Evolutionary conservation across 345 rosid genomes (phyloP).

Genomic region (Lepidium africanum): DNA sequence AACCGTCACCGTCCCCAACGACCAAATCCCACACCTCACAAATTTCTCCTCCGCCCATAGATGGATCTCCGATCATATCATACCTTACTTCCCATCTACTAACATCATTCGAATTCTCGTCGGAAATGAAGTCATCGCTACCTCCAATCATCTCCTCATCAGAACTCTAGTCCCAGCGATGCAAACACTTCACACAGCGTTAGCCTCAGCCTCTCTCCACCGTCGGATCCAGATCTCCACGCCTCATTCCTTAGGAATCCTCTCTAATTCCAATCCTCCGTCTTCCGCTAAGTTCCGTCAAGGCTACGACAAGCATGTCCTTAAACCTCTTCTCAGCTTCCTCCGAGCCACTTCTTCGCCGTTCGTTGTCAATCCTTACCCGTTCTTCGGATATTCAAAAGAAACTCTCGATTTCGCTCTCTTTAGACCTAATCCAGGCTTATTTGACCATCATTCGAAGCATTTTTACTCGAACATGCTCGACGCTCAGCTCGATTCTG

Average conservation of each 20-base stretch:
- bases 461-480: conserved; percentile 66
- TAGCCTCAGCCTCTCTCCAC: conserved; percentile 50
- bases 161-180: conserved; percentile 59
- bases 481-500: conserved; percentile 88
- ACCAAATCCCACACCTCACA: conserved; percentile 59
- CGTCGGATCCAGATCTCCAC: conserved; percentile 64
- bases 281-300: conserved; percentile 55
- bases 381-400: conserved; percentile 60
- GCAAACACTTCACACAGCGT: conserved; percentile 65
- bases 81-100: conserved; percentile 54
- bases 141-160: conserved; percentile 38
- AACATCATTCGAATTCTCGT: conserved; percentile 66
- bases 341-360: conserved; percentile 53
- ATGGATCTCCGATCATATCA: conserved; percentile 54
- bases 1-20: conserved; percentile 59
- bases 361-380: conserved; percentile 79
- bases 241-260: conserved; percentile 72
- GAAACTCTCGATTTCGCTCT: conserved; percentile 74
- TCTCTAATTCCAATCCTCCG: conserved; percentile 63
- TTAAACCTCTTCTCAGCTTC: conserved; percentile 73
- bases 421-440: conserved; percentile 58
- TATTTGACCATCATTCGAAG: conserved; percentile 41
- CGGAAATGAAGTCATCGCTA: conserved; percentile 75
- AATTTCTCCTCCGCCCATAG: conserved; percentile 43
- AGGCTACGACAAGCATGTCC: conserved; percentile 57